A percentile compares a stretch with the other conserved stretches of the same genome.
Evolutionary conservation across 2,329 filamentous ascomycete genomes (phyloP).

Genomic region (Rhytidhysteron rufulum): DNA sequence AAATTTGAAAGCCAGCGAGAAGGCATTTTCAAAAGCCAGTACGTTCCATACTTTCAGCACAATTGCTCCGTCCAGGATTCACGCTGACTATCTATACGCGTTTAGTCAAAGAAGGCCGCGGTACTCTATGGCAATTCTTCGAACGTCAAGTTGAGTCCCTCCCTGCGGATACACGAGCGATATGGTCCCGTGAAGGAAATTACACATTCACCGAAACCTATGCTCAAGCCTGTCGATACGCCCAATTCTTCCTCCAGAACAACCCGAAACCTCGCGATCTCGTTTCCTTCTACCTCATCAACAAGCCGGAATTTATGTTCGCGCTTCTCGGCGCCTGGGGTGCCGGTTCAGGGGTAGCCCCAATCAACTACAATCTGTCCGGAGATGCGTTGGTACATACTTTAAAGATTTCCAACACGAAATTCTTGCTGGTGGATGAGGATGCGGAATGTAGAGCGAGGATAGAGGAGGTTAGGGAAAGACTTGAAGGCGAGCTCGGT

Average conservation of each 20-base stretch:
- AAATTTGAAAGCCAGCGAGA: slow-evolving; percentile 39
- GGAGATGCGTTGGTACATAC: slow-evolving; percentile 65
- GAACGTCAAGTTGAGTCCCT: slow-evolving; percentile 52
- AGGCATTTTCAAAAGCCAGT: slow-evolving; percentile 50
- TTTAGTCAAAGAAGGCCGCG: neutral
- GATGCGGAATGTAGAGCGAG: slow-evolving; percentile 50
- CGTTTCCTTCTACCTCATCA: slow-evolving; percentile 64
- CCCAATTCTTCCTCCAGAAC: slow-evolving; percentile 32
- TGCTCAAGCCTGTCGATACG: slow-evolving; percentile 38
- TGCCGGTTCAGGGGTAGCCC: slow-evolving; percentile 64
- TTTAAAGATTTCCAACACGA: slow-evolving; percentile 54
- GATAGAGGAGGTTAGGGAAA: slow-evolving; percentile 49
- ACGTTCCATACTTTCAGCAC: slow-evolving; percentile 13
- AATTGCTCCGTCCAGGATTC: too few species aligned
- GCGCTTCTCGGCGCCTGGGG: slow-evolving; percentile 62
- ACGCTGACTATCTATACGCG: too few species aligned
- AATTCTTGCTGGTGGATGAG: slow-evolving; percentile 45
- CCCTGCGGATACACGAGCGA: slow-evolving; percentile 50
- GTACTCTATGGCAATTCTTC: slow-evolving; percentile 64
- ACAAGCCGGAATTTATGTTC: slow-evolving; percentile 64
- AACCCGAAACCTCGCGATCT: slow-evolving; percentile 59
- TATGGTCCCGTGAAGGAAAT: slow-evolving; percentile 63
- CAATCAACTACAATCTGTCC: slow-evolving; percentile 67
- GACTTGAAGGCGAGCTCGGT: slow-evolving; percentile 53
- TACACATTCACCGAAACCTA: slow-evolving; percentile 37